Conservation (phyloP, 371 early-diverging fungal genomes). For the Rhizopus stolonifer region DNA sequence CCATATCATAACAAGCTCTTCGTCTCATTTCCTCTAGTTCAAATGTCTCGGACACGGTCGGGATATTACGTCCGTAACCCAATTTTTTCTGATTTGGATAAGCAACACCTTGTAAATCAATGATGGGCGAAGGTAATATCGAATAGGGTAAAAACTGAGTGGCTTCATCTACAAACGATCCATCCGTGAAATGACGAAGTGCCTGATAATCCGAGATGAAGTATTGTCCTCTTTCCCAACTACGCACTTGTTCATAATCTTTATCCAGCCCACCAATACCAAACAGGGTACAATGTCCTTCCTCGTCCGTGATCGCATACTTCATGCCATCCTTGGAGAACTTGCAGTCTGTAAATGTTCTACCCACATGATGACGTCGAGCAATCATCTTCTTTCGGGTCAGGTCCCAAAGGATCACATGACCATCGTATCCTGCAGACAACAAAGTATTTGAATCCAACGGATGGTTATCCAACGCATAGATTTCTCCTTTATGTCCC, state of each 20-base stretch:
- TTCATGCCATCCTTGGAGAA: constrained; percentile 59
- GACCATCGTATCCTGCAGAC: constrained; percentile 87
- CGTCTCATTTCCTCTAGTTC: constrained; percentile 47
- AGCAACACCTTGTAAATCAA: constrained; percentile 69
- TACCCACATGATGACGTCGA: constrained; percentile 32
- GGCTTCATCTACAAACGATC: constrained; percentile 71
- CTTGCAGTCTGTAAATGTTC: constrained; percentile 49
- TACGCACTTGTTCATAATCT: constrained; percentile 59
- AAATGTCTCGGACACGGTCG: constrained; percentile 50
- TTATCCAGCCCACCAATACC: constrained; percentile 61
- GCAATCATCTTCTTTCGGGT: constrained; percentile 22
- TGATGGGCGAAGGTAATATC: constrained; percentile 59
- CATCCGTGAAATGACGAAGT: constrained; percentile 63
- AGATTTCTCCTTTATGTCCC: constrained; percentile 69
- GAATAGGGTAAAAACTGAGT: constrained; percentile 69
- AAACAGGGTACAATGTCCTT: constrained; percentile 67
- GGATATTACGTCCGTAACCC: constrained; percentile 60
- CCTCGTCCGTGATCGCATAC: constrained; percentile 71
- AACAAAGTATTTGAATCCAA: constrained; percentile 64
- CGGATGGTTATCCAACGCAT: constrained; percentile 79
- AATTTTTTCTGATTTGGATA: constrained; percentile 65
- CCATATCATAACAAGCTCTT: constrained; percentile 43
- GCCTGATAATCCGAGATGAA: constrained; percentile 73
- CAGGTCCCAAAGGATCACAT: constrained; percentile 78
- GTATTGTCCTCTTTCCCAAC: constrained; percentile 69